These are phyloP conservation scores for Taphrina pruni DNA, from an alignment of 1,139 yeast species.

Conservation along the genomic window DNA sequence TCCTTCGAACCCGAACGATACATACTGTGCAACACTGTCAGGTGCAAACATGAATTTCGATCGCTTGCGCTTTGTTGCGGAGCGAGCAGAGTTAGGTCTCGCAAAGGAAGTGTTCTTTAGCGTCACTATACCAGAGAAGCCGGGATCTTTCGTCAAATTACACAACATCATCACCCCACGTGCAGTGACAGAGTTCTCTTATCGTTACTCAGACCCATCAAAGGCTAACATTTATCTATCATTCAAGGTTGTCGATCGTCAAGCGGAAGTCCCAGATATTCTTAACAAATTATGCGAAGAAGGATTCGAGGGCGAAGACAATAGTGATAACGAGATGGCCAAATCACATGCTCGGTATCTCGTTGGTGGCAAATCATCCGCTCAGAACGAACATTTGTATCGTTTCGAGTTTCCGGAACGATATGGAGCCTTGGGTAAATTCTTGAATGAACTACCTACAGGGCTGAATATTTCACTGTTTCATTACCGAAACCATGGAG, in stretches of 20 bases:
- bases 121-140: constrained; percentile 86
- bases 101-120: constrained; percentile 93
- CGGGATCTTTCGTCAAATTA: constrained; percentile 83
- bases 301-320: constrained; percentile 61
- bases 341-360: constrained; percentile 94
- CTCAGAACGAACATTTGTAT: constrained; percentile 74
- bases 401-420: constrained; percentile 96
- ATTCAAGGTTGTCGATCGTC: constrained; percentile 78
- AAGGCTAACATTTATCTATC: constrained; percentile 84
- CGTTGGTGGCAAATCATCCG: constrained; percentile 82
- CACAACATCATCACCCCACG: constrained; percentile 82
- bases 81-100: constrained; percentile 96
- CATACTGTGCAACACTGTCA: constrained; percentile 83
- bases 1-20: constrained; percentile 56
- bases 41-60: constrained; percentile 99
- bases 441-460: constrained; percentile 70
- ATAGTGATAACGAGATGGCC: constrained; percentile 91
- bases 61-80: constrained; percentile 93
- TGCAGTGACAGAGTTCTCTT: constrained; percentile 89
- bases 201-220: constrained; percentile 64
- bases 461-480: constrained; percentile 92
- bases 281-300: constrained; percentile 45
- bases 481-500: constrained; percentile 96
- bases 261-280: constrained; percentile 57
- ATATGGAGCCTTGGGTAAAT: constrained; percentile 88